Evolutionary conservation across 225 moss, liverwort and hornwort genomes (phyloP).

Genomic region (Sphagnum contortum): DNA sequence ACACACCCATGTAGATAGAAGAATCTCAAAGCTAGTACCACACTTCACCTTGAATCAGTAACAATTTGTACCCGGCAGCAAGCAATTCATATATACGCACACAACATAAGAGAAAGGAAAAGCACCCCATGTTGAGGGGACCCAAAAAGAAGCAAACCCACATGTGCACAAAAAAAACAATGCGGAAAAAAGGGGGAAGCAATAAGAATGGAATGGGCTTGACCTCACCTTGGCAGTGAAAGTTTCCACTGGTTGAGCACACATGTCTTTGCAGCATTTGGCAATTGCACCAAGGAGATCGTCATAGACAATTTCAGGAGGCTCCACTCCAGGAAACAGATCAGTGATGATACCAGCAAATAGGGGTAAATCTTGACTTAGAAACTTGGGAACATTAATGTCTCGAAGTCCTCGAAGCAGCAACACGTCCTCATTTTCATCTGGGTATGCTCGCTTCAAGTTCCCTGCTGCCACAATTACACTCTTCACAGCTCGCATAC

Average conservation of each 20-base stretch:
- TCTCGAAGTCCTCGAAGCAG: conserved; percentile 64
- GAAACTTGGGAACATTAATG: conserved; percentile 80
- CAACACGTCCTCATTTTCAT: conserved; percentile 75
- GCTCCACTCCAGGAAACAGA: conserved; percentile 74
- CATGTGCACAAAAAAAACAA: not conserved
- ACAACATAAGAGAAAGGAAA: too few species aligned
- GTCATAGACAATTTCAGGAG: conserved; percentile 54
- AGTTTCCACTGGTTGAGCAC: conserved; percentile 44
- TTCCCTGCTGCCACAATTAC: conserved; percentile 86
- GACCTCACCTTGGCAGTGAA: conserved; percentile 60
- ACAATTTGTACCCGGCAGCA: not conserved
- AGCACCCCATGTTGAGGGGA: too few species aligned
- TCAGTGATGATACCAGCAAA: conserved; percentile 83
- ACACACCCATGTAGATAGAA: not conserved
- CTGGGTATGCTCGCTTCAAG: conserved; percentile 65
- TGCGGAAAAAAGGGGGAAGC: too few species aligned
- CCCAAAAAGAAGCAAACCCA: not conserved
- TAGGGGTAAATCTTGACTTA: conserved; percentile 69
- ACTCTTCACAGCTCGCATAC: conserved; percentile 91
- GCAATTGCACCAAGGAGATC: conserved; percentile 72
- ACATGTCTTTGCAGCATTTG: conserved; percentile 42
- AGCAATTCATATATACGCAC: not conserved
- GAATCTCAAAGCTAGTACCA: too few species aligned
- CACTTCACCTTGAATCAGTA: not conserved
- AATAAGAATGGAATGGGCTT: too few species aligned